Percentiles rank a stretch among this genome's conserved stretches.
Evolutionary conservation across 805 yeast species (phyloP).

Genomic region (Cyberlindnera amylophila): DNA sequence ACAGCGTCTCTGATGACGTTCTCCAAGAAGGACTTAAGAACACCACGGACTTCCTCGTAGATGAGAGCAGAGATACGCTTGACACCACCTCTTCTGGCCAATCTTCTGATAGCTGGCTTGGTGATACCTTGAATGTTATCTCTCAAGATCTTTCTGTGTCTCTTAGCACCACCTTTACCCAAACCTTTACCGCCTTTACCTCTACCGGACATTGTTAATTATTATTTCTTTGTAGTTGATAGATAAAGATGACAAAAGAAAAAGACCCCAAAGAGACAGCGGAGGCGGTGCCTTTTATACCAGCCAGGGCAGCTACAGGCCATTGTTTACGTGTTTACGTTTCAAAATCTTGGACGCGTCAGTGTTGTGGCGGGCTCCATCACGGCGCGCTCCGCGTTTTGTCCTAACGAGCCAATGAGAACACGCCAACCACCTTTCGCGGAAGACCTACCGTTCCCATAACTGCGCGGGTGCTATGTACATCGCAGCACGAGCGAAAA

Average conservation of each 20-base stretch:
- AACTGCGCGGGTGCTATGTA: neutral
- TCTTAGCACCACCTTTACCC: slow-evolving; percentile 99
- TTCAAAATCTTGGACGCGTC: neutral
- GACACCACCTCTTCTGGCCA: slow-evolving; percentile 99
- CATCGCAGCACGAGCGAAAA: neutral
- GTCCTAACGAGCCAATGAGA: no score
- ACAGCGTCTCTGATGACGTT: slow-evolving; percentile 98
- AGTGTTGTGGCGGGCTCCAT: no score
- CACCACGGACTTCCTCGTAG: slow-evolving; percentile 98
- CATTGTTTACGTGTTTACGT: neutral
- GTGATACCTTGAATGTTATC: slow-evolving; percentile 99
- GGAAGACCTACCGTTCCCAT: neutral
- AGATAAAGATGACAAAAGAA: slow-evolving; percentile 5
- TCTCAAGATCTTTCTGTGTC: slow-evolving; percentile 99
- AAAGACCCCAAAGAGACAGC: neutral
- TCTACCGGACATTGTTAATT: slow-evolving; percentile 86
- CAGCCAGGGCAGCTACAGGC: neutral
- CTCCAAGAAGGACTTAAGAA: slow-evolving; percentile 92
- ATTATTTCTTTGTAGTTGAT: slow-evolving; percentile 14
- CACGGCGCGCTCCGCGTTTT: no score
- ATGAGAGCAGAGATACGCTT: slow-evolving; percentile 99
- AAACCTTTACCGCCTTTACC: slow-evolving; percentile 99
- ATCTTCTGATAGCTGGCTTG: slow-evolving; percentile 99
- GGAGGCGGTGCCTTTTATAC: neutral
- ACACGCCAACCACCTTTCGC: no score